Conservation (phyloP, 768 basidiomycete species). For the Rhizopogon vesiculosus region DNA sequence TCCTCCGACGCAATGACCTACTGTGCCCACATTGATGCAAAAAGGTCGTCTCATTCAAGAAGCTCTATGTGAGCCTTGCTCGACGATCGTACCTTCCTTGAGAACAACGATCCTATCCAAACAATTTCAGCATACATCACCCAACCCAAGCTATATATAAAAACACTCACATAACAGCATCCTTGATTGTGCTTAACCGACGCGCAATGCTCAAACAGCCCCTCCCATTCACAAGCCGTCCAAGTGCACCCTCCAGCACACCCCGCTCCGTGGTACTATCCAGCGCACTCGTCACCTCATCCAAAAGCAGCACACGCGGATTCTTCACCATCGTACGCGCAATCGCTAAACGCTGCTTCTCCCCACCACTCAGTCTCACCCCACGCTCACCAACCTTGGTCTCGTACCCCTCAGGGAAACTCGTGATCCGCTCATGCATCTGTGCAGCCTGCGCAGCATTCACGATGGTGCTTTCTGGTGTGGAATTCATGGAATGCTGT, state of each 20-base stretch:
- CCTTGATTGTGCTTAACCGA: conserved; percentile 43
- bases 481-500: conserved; percentile 47
- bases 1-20: conserved; percentile 53
- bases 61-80: conserved; percentile 80
- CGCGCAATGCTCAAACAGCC: conserved; percentile 24
- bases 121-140: neutral
- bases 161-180: conserved; percentile 51
- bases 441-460: conserved; percentile 77
- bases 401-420: conserved; percentile 82
- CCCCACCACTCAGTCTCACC: conserved; percentile 79
- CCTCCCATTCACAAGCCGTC: conserved; percentile 9
- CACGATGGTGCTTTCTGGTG: conserved; percentile 61
- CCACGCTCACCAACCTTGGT: conserved; percentile 91
- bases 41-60: conserved; percentile 62
- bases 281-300: conserved; percentile 78
- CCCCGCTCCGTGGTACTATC: conserved; percentile 90
- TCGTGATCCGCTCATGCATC: conserved; percentile 81
- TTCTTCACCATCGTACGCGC: conserved; percentile 85
- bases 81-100: conserved; percentile 84
- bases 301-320: conserved; percentile 74
- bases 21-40: conserved; percentile 87
- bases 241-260: conserved; percentile 58
- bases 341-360: conserved; percentile 87
- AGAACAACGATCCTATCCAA: conserved; percentile 77
- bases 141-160: neutral